These are phyloP conservation scores for Zanthoxylum bungeanum DNA, from an alignment of 345 rosid species.

Conservation along the genomic window DNA sequence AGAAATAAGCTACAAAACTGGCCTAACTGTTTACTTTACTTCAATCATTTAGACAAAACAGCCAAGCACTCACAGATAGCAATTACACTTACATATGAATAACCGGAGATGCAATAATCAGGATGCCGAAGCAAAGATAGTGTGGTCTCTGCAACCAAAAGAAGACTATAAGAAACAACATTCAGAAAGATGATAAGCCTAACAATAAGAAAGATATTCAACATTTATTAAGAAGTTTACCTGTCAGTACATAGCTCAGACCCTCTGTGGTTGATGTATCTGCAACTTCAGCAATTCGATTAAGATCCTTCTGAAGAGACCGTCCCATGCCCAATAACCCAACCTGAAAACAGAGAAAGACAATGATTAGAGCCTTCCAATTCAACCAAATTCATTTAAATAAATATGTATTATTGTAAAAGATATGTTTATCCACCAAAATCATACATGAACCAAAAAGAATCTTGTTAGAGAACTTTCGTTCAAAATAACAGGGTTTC, in stretches of 20 bases:
- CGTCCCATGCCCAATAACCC: slow-evolving; percentile 86
- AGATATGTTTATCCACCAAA: background rate
- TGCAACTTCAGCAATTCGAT: slow-evolving; percentile 75
- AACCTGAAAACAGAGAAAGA: slow-evolving; percentile 41
- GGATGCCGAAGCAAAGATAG: slow-evolving; percentile 92
- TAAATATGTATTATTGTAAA: background rate
- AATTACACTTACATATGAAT: slow-evolving; percentile 69
- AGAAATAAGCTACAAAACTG: background rate
- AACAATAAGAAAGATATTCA: background rate
- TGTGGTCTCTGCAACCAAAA: slow-evolving; percentile 65
- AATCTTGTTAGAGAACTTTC: background rate
- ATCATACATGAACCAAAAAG: background rate
- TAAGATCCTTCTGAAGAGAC: slow-evolving; percentile 75
- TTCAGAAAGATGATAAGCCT: background rate
- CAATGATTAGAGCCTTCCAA: background rate
- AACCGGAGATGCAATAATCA: slow-evolving; percentile 92
- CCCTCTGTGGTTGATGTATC: slow-evolving; percentile 92
- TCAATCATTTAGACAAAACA: background rate
- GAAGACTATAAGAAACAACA: background rate
- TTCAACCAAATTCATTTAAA: background rate
- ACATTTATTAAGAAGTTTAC: slow-evolving; percentile 34
- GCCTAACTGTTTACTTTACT: background rate
- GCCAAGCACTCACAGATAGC: background rate
- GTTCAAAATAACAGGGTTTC: background rate
- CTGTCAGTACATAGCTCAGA: slow-evolving; percentile 75